Conservation (phyloP, 2,329 filamentous ascomycete species). For the Hirsutella rhossiliensis region DNA sequence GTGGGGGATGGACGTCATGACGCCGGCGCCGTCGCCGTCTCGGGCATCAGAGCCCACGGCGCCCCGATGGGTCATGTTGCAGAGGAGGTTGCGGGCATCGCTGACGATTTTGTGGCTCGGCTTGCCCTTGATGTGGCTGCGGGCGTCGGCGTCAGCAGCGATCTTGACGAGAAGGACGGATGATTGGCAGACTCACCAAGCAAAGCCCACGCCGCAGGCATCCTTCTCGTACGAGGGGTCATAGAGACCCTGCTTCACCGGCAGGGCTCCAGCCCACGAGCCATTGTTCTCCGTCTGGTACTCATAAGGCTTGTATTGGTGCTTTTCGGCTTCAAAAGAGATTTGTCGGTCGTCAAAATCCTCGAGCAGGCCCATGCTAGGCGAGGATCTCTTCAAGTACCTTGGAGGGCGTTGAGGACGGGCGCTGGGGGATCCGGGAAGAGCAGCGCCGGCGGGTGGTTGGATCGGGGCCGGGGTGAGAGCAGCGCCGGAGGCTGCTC, state of each 20-base stretch:
- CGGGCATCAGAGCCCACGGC: constrained; percentile 95
- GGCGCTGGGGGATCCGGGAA: not conserved
- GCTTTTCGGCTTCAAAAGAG: constrained; percentile 46
- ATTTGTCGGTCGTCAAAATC: constrained; percentile 59
- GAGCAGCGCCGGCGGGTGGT: not conserved
- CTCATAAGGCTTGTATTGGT: constrained; percentile 60
- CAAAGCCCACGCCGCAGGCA: constrained; percentile 98
- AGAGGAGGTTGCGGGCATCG: constrained; percentile 79
- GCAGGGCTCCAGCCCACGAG: constrained; percentile 89
- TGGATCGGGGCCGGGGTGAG: constrained; percentile 6
- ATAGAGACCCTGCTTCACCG: constrained; percentile 97
- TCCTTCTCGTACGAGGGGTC: constrained; percentile 95
- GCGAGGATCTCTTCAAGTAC: constrained; percentile 29
- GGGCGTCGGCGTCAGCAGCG: constrained; percentile 9
- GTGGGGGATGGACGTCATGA: constrained; percentile 98
- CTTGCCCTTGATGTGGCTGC: constrained; percentile 91
- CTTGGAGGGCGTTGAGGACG: not conserved
- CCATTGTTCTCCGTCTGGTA: constrained; percentile 77
- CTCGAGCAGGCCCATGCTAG: constrained; percentile 56
- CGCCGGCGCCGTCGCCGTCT: constrained; percentile 95
- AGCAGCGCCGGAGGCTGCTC: constrained; percentile 12
- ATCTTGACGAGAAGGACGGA: not conserved
- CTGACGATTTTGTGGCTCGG: constrained; percentile 97
- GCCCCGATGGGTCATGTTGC: constrained; percentile 99
- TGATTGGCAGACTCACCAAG: constrained; percentile 70